Percentiles rank a stretch among this genome's conserved stretches.
Evolutionary conservation across 164 flowering plant genomes (phyloP).

Genomic region (Vitis vinifera): ASM3070453v1 NC_081806.1:2711001-2711500

Average conservation of each 20-base stretch:
- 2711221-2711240: not conserved
- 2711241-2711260: slow-evolving; percentile 35
- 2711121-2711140: not conserved
- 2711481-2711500: slow-evolving; percentile 70
- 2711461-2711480: slow-evolving; percentile 65
- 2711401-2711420: slow-evolving; percentile 64
- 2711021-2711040: slow-evolving; percentile 57
- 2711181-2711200: not conserved
- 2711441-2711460: slow-evolving; percentile 66
- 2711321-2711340: slow-evolving; percentile 56
- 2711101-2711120: slow-evolving; percentile 1
- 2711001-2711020: slow-evolving; percentile 74
- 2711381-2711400: slow-evolving; percentile 66
- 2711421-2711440: slow-evolving; percentile 73
- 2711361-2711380: slow-evolving; percentile 70
- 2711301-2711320: slow-evolving; percentile 78
- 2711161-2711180: not conserved
- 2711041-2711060: slow-evolving; percentile 59
- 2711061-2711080: slow-evolving; percentile 83
- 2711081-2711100: slow-evolving; percentile 56
- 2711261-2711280: slow-evolving; percentile 75
- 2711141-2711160: not conserved
- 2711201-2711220: no score
- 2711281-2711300: slow-evolving; percentile 71
- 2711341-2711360: slow-evolving; percentile 26